Base-by-base conservation (phyloP, 768 basidiomycete species). In the Dioszegia hungarica region DNA sequence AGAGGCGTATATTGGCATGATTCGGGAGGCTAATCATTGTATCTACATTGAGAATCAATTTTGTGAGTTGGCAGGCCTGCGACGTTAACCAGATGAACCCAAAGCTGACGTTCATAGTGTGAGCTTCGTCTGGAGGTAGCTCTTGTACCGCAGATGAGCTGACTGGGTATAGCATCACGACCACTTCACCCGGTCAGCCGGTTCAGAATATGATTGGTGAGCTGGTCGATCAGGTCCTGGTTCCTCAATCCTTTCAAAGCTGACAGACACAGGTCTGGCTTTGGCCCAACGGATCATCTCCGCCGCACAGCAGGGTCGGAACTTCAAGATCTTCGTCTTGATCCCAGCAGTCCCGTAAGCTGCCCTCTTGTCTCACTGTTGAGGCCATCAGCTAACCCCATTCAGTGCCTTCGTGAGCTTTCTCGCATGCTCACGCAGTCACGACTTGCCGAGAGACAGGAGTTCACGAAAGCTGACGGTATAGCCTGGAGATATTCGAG, bases 301-400 rank as follows among this genome's bases (percentile, higher is more conserved):
- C n/a, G 93, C 95, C 5, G 89, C 86, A 0, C 63, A 71, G 46
- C 81, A 82, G 17, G 84, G 84, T 0, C 74, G 80, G 56, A 88
- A 88, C 68, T 97, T 97, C 81, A 62, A 91, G 88, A 88, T 95
- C 50, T 79, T 94, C 47, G 83, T 98, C 14, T 78, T 86, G 19
- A 87, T 98, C 49, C 94, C 93, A 0, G 92, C 94, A 72, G 81
- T 95, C 1, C 93, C 93, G 14, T 69, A 54, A 66, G 67, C 58
- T n/a, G 5, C 49, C 11, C 11, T 24, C 36, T 28, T 24, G 2
- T 37, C 25, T 20, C 12, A 10, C 9, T 6, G 12, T 9, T 29
- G 9, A 17, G n/a, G 12, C 10, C 17, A 3, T n/a, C 6, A 39
- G 47, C 46, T 56, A 24, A 63, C 31, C 1, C 11, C 44, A n/a